A percentile compares a stretch with the other conserved stretches of the same genome.
Conservation (phyloP, 2,329 filamentous ascomycete species). For the Colletotrichum viniferum region DNA sequence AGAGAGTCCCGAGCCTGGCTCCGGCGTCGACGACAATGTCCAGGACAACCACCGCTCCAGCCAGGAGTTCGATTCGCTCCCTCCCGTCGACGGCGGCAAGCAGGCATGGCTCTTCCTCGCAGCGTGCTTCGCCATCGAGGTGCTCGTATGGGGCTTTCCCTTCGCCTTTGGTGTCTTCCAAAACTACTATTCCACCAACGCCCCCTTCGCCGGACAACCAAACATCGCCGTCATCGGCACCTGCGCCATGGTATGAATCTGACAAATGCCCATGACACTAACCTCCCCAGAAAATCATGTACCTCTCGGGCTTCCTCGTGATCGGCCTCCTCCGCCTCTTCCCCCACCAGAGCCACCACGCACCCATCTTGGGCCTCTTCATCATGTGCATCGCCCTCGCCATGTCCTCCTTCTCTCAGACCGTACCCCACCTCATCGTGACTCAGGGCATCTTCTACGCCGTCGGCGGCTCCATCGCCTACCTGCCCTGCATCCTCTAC, state of each 20-base stretch:
- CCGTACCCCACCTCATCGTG: conserved; percentile 57
- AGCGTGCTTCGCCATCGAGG: conserved; percentile 51
- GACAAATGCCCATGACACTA: not conserved
- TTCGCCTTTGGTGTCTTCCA: conserved; percentile 75
- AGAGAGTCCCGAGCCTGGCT: not conserved
- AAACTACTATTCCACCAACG: conserved; percentile 66
- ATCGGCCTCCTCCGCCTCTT: conserved; percentile 50
- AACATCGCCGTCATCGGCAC: conserved; percentile 69
- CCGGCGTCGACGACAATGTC: not conserved
- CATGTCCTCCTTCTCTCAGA: conserved; percentile 57
- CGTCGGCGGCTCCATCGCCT: conserved; percentile 59
- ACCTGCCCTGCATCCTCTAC: conserved; percentile 61
- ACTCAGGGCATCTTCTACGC: conserved; percentile 68
- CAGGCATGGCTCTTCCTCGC: conserved; percentile 38
- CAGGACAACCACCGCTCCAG: not conserved
- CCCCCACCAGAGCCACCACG: conserved; percentile 44
- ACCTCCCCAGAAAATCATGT: conserved; percentile 53
- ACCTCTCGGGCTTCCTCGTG: conserved; percentile 54
- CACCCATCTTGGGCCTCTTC: conserved; percentile 49
- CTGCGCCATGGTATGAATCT: conserved; percentile 54
- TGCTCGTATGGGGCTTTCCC: conserved; percentile 65
- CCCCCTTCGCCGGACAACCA: conserved; percentile 58
- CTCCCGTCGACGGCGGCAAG: conserved; percentile 39
- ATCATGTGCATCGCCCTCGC: conserved; percentile 57
- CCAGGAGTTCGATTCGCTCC: conserved; percentile 28